Base-by-base conservation (phyloP, 768 basidiomycete genomes). In the Collybia sp. region DNA sequence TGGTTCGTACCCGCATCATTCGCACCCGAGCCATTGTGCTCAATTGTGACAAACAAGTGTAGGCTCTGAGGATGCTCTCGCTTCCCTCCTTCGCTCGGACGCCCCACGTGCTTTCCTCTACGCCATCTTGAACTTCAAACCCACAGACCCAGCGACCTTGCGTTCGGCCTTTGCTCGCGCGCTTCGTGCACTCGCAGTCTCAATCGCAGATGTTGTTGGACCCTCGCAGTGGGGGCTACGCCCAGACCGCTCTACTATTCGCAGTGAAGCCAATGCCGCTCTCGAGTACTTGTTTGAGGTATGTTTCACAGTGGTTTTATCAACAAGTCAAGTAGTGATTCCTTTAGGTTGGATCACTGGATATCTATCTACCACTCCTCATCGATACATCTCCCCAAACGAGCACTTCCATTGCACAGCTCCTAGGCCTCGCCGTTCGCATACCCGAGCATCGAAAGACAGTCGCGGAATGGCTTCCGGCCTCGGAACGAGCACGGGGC, bases 161-260 rank as follows among this genome's bases (percentile, higher is more conserved):
- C 76, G 73, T 36, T 63, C 76, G 0, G 84, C 88, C 0, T 70
- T 88, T 43, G 69, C 80, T 5, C 78, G 88, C 3, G 83, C 77
- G 1, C 63, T 90, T 13, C 72, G 82, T 31, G 75, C 81, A 0
- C 58, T 88, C 15, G 72, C 79, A 4, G 63, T 69, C 3, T 76
- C 83, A 1, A 63, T 84, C 31, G 76, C 88, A 5, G 86, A 89
- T 37, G 69, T 79, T 1, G 76, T 85, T 0, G 87, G 86, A 0
- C 85, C 87, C 0, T 77, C 81, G 0, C 75, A 77, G 38, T 87
- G 83, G 73, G 86, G 83, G 1, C 67, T 90, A 6, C 49, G 65
- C 5, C 69, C 73, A 6, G 71, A 73, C 17, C 64, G 73, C 1
- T 63, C 68, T 1, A 60, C 64, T 3, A 62, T 77, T 3, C 64